Base-by-base conservation (phyloP, 768 basidiomycete genomes). In the Russula vinacea region DNA sequence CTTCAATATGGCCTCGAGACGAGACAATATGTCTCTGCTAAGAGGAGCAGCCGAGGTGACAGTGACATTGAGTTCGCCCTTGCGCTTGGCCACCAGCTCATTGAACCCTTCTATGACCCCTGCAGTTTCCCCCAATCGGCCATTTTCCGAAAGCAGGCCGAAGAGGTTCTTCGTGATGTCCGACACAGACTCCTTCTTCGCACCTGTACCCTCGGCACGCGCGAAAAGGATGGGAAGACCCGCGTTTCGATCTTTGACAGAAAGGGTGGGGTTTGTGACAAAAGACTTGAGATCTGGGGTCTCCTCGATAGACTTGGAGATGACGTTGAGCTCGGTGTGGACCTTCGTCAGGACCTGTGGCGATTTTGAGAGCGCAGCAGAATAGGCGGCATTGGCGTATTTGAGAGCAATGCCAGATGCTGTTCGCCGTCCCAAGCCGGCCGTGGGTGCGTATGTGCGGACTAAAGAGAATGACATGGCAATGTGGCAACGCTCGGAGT, bases 101-200 rank as follows among this genome's bases (percentile, higher is more conserved):
- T 91, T 88, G 80, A 98, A 98, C 65, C 91, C 93, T 73, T 89
- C 85, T 71, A 98, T 90, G 68, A 96, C 92, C 65, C 87, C 88
- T 70, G 84, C 79, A 19, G 90, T 86, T 81, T 96, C 90, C 67
- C 79, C 83, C 66, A 98, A 81, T 68, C 97, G 83, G 63, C 94
- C 94, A 76, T 99, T 99, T 76, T 96, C 91, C 64, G 91, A 89
- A 65, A 99, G 84, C 70, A 98, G 87, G 42, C 76, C 75, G 74
- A 99, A 86, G 70, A 99, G 83, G 79, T 98, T 96, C 83, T 89
- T 90, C 71, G 94, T 94, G 75, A 94, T 82, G 62, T 92, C 90
- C 54, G 89, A 89, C 56, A 89, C 76, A n/a, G 83, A 75, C 62
- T 87, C 88, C 80, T 90, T 92, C 83, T 84, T 90, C 49, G 78